A percentile compares a stretch with the other conserved stretches of the same genome.
These are phyloP conservation scores for Rhodosorus marinus DNA, from an alignment of 23 red algal species.

Conservation along the genomic window DNA sequence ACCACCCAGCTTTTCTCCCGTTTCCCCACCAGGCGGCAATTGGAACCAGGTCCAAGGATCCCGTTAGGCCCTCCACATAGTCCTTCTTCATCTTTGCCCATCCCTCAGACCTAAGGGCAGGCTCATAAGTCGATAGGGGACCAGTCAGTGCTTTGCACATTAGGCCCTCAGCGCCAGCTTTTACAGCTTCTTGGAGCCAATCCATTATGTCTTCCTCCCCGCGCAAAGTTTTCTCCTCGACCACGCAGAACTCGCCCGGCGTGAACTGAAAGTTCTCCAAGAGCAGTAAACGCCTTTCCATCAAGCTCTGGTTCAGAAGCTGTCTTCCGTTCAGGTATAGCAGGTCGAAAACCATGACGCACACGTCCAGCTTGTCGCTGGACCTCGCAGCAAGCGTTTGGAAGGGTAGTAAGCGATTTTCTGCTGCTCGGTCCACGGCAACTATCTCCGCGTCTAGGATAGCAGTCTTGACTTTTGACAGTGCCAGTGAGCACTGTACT, in stretches of 20 bases:
- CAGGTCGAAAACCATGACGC: conserved; percentile 90
- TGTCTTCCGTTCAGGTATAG: conserved; percentile 65
- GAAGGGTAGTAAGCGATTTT: conserved; percentile 54
- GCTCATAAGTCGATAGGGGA: conserved; percentile 71
- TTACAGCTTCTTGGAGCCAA: conserved; percentile 54
- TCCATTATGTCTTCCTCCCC: conserved; percentile 44
- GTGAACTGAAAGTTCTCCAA: conserved; percentile 18
- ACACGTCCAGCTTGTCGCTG: conserved; percentile 52
- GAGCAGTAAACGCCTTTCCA: conserved; percentile 20
- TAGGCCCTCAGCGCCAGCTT: conserved; percentile 73
- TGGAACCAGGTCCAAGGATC: conserved; percentile 83
- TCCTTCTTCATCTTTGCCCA: conserved; percentile 99
- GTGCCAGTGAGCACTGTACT: conserved; percentile 7
- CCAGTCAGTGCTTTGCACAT: conserved; percentile 94
- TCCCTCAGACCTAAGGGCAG: conserved; percentile 76
- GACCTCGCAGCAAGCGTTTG: conserved; percentile 52
- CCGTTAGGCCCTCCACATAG: conserved; percentile 61
- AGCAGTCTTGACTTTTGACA: conserved; percentile 13
- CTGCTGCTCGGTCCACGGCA: conserved; percentile 43
- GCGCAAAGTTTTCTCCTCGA: conserved; percentile 18
- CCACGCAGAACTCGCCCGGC: conserved; percentile 54
- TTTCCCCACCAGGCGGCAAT: conserved; percentile 83
- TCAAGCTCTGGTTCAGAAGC: conserved; percentile 30
- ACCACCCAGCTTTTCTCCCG: conserved; percentile 63
- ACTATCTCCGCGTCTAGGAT: conserved; percentile 85